Evolutionary conservation across 78 protist species (phyloP), one percentile per base, ranked within the genome.

Genomic region (Chrysochromulina tobinii): DNA sequence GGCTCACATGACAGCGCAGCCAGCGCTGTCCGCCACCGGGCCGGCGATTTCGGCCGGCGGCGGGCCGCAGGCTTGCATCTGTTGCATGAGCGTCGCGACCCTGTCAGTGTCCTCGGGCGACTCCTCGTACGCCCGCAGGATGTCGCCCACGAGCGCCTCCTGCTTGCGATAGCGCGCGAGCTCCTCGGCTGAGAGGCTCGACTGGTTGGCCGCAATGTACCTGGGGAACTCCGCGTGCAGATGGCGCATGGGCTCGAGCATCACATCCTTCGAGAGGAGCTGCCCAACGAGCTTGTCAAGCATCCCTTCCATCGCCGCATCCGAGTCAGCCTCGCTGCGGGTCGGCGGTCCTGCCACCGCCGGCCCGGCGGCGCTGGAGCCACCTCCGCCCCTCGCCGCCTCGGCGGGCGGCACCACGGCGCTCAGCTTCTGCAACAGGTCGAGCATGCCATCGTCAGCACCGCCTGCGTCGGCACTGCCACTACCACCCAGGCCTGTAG

Each of bases 231-330:
- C 81, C 3, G 38, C 81, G 81, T 72, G 81, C 53, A 72, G 81
- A 23, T 7, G 48, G n/a, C 15, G 54, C 38, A 72, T 23, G 53
- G 81, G 81, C 81, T 72, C 81, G 81, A 72, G 53, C 81, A 72
- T 72, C 25, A 72, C 81, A 3, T 75, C 83, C 83, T 75, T 75
- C 58, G 83, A 75, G 55, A 75, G 83, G 11, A 75, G 83, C 83
- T 75, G 83, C 27, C 83, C 83, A 2, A 75, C 83, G n/a, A 75
- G 83, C 12, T 5, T 18, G 83, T 75, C 83, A 12, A 75, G 25
- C 57, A 75, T 54, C 83, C 83, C 83, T 17, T 75, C 83, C 14
- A 75, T 50, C 25, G 83, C 83, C 83, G 12, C 83, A 12, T 75
- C 83, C 23, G 7, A 7, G 23, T 59, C 64, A 59, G 64, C 64